Base-by-base conservation (phyloP, 805 yeast species). In the Candida vaughaniae region DNA sequence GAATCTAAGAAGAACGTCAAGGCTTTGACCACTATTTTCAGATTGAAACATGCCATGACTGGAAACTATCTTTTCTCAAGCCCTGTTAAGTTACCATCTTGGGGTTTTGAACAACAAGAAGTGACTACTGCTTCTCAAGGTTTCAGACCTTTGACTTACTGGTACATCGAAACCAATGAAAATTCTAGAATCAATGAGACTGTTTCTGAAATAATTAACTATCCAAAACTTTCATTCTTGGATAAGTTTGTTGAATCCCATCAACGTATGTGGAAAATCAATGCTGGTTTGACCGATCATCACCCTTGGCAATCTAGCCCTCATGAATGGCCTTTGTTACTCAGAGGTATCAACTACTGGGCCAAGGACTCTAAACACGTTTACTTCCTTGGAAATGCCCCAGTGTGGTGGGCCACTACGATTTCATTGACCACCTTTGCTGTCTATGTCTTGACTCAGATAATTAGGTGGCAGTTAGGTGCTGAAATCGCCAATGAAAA, bases 21-120 rank as follows among this genome's bases (percentile, higher is more conserved):
- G 45, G 86, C 95, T 11, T 58, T 85, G 30, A 77, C 80, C 30
- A 78, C 93, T 17, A 71, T 82, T 27, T 82, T 85, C 66, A 73
- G 85, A 65, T 70, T 85, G 47, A 77, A 75, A 60, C 95, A 85
- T 52, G 90, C 89, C 22, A 79, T 82, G 84, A 71, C 85, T 17
- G 89, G 89, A 38, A 75, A 87, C 62, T 80, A 78, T 54, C 64
- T 85, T 49, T 85, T 84, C 59, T 81, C 93, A n/a, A 83, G 79
- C 47, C 82, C 77, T 39, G 77, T 74, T 10, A 82, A 82, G 55
- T 71, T 85, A 52, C 95, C 95, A 43, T 77, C 76, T 35, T 85
- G 93, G 90, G 95, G 85, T 1, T 82, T 80, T 48, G 84, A 79
- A 44, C 95, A 85, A 60, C 90, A 82, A 59, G 95, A 85, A 65